Base-by-base conservation (phyloP, 1,139 yeast genomes). In the Meyerozyma athensensis region DNA sequence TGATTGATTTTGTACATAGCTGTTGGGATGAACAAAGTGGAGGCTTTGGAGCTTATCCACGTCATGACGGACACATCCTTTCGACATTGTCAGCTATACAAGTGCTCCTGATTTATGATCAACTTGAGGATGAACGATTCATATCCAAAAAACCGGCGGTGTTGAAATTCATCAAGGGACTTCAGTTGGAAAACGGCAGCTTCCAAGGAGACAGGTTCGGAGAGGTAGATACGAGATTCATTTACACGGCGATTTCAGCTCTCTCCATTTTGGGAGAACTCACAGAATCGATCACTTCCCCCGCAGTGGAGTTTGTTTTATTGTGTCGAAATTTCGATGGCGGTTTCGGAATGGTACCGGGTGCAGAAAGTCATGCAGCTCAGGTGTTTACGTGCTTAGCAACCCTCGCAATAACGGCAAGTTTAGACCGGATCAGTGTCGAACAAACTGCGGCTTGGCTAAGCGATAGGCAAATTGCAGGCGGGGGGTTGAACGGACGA, bases 291-390 rank as follows among this genome's bases (percentile, higher is more conserved):
- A 64, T 86, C 7, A 81, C 77, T 0, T 79, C 74, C 7, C 78
- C 78, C 1, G 86, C 96, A 0, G 80, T 77, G 1, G 65, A 64
- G 1, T 92, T 80, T 61, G 75, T 90, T 8, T 51, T 74, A 42
- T 53, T 56, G 32, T 94, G 98, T 58, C 81, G 76, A 45, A 94
- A 94, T 57, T 92, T 87, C 54, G 98, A 92, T 56, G 99, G 98
- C 4, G 96, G 96, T 0, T 92, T 86, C 65, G 98, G 98, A 0
- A 68, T 86, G 62, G 79, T 79, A 7, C 98, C 98, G 0, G 97
- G 96, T 0, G 90, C 96, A 0, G 99, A 92, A 56, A 80, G 94
- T 36, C 99, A 92, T 59, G 82, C 96, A 1, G 97, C 97, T 0
- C 96, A 87, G 62, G 87, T 84, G 1, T 89, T 87, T 51, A 85